phyloP scores from a whole-genome alignment of 768 basidiomycete species.

The Auricularia auricula-judae region DNA sequence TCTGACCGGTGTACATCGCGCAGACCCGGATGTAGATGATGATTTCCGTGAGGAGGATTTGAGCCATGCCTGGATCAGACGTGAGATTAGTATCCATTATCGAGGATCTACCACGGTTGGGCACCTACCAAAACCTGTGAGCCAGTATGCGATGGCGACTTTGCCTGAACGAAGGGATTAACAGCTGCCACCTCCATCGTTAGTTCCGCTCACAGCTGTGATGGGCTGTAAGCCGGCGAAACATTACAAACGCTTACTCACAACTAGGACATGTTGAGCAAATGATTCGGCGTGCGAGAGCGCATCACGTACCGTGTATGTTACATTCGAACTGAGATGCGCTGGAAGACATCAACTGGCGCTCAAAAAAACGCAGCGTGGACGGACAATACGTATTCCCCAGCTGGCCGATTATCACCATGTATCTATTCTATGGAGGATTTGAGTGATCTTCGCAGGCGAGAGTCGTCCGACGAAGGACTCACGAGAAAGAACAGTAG shows the following conservation, averaged over 20 bases:
- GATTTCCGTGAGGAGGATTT: background rate
- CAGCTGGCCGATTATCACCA: background rate
- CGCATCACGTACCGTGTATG: background rate
- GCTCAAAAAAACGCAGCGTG: background rate
- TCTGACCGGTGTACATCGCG: background rate
- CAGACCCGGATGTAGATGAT: background rate
- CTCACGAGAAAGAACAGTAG: background rate
- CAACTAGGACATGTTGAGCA: background rate
- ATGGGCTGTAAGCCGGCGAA: no score
- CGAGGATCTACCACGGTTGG: background rate
- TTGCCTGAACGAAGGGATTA: background rate
- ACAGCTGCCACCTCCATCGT: no score
- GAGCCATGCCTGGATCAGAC: background rate
- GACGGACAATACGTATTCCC: background rate
- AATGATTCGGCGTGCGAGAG: background rate
- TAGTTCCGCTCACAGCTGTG: no score
- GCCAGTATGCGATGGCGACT: background rate
- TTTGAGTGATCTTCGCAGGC: background rate
- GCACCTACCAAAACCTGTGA: background rate
- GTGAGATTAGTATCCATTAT: background rate
- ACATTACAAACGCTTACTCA: no score
- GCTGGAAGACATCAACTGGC: background rate
- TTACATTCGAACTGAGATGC: background rate
- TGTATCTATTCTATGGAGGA: background rate
- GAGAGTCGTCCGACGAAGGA: background rate